Base-by-base conservation (phyloP, 306 rosid genomes). In the Prosopis cineraria region DNA sequence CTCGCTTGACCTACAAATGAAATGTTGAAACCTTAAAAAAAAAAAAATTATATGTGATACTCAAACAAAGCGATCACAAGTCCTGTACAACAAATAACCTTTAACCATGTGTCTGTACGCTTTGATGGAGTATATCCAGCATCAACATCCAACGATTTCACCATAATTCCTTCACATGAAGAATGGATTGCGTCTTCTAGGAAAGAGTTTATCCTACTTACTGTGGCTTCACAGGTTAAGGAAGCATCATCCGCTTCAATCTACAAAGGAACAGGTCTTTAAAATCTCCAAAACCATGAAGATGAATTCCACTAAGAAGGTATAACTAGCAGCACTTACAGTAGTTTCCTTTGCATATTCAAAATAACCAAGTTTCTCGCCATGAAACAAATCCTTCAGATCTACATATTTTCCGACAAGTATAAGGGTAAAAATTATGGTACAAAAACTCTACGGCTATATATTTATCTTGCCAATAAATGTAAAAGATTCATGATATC, bases 91-190 rank as follows among this genome's bases (percentile, higher is more conserved):
- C 48, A 68, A 64, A 77, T 70, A 80, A 94, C 98, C 97, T 94
- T 94, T 77, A 91, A 82, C 98, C 98, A 94, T 52, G 91, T 69
- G 72, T 90, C 98, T 43, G 84, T 75, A 58, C 98, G 98, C 93
- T 85, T 94, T 25, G 97, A 94, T 68, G 98, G 98, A 73, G 74
- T 90, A 88, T 94, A 94, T 73, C 89, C 93, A 77, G 98, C 97
- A 76, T 86, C 94, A 78, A 86, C 87, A 88, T 94, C 98, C 80
- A 94, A 85, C 7, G 90, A 77, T 82, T 94, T 94, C 44, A 94
- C 89, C 94, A 94, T 90, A 81, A 94, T 86, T 79, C 98, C 98
- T 94, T 94, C 98, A 84, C 98, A 89, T 22, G 94, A 89, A 60
- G 96, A 87, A 41, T 41, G 80, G 70, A 91, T 79, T 47, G 98